phyloP scores from a whole-genome alignment of 225 moss, liverwort and hornwort species.

The Marchantia paleacea region DNA sequence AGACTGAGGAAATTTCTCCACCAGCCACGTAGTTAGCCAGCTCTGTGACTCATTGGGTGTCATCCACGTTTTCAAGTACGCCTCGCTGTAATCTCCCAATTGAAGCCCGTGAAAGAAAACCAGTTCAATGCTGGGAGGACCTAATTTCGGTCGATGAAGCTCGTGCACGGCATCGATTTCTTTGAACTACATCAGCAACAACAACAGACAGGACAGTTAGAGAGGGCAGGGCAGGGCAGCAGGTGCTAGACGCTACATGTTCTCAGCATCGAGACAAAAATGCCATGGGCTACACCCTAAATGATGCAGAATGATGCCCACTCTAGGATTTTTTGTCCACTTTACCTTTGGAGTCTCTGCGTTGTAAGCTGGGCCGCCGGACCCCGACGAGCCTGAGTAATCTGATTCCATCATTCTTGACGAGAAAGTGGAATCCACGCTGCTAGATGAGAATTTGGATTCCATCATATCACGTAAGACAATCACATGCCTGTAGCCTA shows the following conservation, averaged over 20 bases:
- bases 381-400: neutral
- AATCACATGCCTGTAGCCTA: too few species aligned
- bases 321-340: neutral
- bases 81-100: slow-evolving; percentile 30
- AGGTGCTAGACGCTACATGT: neutral
- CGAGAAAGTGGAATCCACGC: neutral
- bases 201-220: neutral
- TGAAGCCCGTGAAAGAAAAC: slow-evolving; percentile 40
- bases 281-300: neutral
- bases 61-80: slow-evolving; percentile 34
- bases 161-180: slow-evolving; percentile 20
- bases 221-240: neutral
- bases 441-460: neutral
- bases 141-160: slow-evolving; percentile 14
- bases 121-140: slow-evolving; percentile 28
- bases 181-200: neutral
- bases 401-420: neutral
- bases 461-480: neutral
- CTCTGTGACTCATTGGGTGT: neutral
- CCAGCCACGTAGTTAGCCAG: slow-evolving; percentile 34
- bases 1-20: slow-evolving; percentile 20
- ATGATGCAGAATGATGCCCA: too few species aligned
- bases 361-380: slow-evolving; percentile 2
- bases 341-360: slow-evolving; percentile 8
- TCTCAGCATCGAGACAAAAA: neutral